These are phyloP conservation scores for Alternaria panax DNA, from an alignment of 2,329 filamentous ascomycete genomes.

Conservation along the genomic window DNA sequence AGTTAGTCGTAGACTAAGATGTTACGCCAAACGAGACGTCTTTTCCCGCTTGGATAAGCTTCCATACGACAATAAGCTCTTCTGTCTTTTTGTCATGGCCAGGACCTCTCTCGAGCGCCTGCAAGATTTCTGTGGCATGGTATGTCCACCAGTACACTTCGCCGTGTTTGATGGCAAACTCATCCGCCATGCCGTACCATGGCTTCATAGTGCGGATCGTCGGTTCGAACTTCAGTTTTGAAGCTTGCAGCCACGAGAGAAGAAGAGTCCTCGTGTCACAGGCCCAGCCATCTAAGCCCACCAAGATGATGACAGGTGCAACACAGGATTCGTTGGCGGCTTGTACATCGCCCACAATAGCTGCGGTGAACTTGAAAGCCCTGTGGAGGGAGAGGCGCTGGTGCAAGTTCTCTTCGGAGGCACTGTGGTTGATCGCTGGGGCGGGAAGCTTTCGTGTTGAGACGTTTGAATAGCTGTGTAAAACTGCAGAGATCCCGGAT, in stretches of 20 bases:
- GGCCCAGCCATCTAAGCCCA: neutral
- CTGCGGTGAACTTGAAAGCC: neutral
- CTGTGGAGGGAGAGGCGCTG: neutral
- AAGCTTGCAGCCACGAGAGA: neutral
- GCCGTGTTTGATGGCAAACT: neutral
- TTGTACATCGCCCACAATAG: neutral
- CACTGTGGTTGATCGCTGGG: neutral
- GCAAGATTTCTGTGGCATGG: neutral
- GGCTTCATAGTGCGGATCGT: neutral
- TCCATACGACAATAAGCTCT: neutral
- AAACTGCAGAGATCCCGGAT: too few relatives aligned
- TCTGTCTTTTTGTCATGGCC: neutral
- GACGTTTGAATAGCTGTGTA: too few relatives aligned
- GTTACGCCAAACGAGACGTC: neutral
- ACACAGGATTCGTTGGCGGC: neutral
- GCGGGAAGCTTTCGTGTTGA: neutral
- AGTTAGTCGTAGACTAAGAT: too few relatives aligned
- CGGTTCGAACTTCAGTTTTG: neutral
- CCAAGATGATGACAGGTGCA: neutral
- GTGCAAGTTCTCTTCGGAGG: neutral
- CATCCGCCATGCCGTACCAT: neutral
- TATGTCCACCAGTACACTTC: neutral
- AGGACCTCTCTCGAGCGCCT: neutral
- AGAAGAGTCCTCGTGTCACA: neutral
- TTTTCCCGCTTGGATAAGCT: neutral